phyloP scores from a whole-genome alignment of 2,329 filamentous ascomycete species.

The Colletotrichum magnum region DNA sequence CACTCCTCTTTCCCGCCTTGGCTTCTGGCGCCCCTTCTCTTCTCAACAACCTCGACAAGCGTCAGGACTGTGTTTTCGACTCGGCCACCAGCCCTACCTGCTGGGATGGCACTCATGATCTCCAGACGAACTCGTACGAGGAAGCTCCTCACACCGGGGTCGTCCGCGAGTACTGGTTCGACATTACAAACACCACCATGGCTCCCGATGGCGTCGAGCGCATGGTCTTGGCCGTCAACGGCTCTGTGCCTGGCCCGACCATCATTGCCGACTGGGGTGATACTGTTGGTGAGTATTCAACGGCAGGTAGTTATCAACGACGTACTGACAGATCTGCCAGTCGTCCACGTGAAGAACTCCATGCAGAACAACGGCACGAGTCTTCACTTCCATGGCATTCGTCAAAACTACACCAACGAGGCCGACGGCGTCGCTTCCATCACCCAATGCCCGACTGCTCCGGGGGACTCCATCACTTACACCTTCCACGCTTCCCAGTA shows the following conservation, averaged over 20 bases:
- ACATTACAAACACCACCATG: constrained; percentile 55
- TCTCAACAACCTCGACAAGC: constrained; percentile 24
- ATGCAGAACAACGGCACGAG: constrained; percentile 66
- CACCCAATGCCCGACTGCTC: constrained; percentile 66
- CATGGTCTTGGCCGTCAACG: constrained; percentile 64
- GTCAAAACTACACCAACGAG: constrained; percentile 65
- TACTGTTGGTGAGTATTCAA: constrained; percentile 30
- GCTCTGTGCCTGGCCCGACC: constrained; percentile 71
- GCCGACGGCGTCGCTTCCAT: constrained; percentile 69
- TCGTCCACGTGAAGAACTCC: constrained; percentile 64
- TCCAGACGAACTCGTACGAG: constrained; percentile 40
- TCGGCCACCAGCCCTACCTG: constrained; percentile 38
- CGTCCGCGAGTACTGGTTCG: constrained; percentile 63
- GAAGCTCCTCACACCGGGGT: constrained; percentile 62
- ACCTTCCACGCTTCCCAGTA: constrained; percentile 69
- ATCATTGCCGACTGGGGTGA: constrained; percentile 67
- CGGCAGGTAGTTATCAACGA: neutral
- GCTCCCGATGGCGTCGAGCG: constrained; percentile 62
- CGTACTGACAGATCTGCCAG: constrained; percentile 36
- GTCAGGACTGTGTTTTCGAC: constrained; percentile 38
- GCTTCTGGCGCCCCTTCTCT: constrained; percentile 29
- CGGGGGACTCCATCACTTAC: constrained; percentile 69
- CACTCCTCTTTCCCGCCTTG: constrained; percentile 35
- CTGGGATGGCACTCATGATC: constrained; percentile 38
- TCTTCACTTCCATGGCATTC: constrained; percentile 72